phyloP scores from a whole-genome alignment of 1,139 yeast genomes.

The Magnusiomyces ingens region DNA sequence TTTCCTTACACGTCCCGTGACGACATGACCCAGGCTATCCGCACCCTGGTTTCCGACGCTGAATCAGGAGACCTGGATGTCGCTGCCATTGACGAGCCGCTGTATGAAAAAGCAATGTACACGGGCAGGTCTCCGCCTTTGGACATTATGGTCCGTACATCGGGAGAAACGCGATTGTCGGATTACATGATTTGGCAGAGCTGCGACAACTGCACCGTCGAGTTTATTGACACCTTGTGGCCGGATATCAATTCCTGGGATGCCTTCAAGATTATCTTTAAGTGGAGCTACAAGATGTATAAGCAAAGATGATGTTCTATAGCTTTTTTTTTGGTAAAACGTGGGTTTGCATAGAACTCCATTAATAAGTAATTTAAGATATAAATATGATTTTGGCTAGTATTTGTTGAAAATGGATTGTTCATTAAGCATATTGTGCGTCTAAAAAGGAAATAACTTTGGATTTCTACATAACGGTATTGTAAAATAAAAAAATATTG shows the following conservation, averaged over 20 bases:
- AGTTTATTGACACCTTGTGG: slow-evolving; percentile 74
- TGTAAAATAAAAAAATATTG: slow-evolving; percentile 7
- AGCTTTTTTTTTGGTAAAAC: too few relatives aligned
- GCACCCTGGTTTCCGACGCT: slow-evolving; percentile 41
- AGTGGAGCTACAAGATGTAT: slow-evolving; percentile 38
- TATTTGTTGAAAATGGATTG: too few relatives aligned
- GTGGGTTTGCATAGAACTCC: too few relatives aligned
- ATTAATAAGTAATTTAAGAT: too few relatives aligned
- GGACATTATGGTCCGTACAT: slow-evolving; percentile 77
- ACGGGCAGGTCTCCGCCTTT: slow-evolving; percentile 67
- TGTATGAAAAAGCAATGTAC: slow-evolving; percentile 51
- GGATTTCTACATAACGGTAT: too few relatives aligned
- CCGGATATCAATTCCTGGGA: slow-evolving; percentile 71
- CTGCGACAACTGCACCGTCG: slow-evolving; percentile 61
- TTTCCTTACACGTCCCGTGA: slow-evolving; percentile 94
- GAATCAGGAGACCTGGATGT: slow-evolving; percentile 27
- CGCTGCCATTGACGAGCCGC: slow-evolving; percentile 39
- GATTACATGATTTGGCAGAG: slow-evolving; percentile 90
- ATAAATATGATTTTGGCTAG: too few relatives aligned
- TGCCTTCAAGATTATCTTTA: slow-evolving; percentile 50
- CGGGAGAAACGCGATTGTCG: slow-evolving; percentile 78
- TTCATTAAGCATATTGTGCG: too few relatives aligned
- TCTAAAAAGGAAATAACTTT: too few relatives aligned
- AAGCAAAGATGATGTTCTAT: slow-evolving; percentile 25
- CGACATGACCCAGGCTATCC: slow-evolving; percentile 72